phyloP scores from a whole-genome alignment of 2,329 filamentous ascomycete genomes.

The Alternaria ventricosa region DNA sequence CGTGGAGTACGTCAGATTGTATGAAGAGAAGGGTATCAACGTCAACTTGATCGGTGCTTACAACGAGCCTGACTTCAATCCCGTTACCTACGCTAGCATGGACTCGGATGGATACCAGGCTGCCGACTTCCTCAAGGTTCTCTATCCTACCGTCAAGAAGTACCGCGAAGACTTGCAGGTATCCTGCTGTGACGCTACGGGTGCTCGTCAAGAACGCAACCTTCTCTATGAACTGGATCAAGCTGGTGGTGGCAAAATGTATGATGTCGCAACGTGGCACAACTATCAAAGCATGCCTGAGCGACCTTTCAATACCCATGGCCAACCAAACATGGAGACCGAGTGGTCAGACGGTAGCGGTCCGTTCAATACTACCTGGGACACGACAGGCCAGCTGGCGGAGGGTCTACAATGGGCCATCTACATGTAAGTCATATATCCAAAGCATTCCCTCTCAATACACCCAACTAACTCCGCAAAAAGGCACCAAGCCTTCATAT shows the following conservation, averaged over 20 bases:
- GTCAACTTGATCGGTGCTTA: constrained; percentile 51
- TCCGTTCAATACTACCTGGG: constrained; percentile 51
- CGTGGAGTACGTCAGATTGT: constrained; percentile 53
- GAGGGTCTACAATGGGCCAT: constrained; percentile 63
- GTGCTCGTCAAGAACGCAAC: constrained; percentile 19
- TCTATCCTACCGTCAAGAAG: constrained; percentile 48
- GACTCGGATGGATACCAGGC: constrained; percentile 54
- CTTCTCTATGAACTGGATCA: constrained; percentile 35
- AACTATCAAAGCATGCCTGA: constrained; percentile 50
- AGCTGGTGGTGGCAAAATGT: constrained; percentile 43
- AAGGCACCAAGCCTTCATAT: constrained; percentile 12
- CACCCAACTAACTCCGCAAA: constrained; percentile 10
- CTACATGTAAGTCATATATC: constrained; percentile 48
- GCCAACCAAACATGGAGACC: constrained; percentile 57
- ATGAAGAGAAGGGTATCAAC: constrained; percentile 46
- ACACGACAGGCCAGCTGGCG: constrained; percentile 51
- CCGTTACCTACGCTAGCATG: constrained; percentile 54
- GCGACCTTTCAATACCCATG: constrained; percentile 49
- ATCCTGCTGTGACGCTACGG: constrained; percentile 53
- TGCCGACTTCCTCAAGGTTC: constrained; percentile 56
- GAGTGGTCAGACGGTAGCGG: constrained; percentile 56
- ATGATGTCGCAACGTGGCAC: constrained; percentile 49
- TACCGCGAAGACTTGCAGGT: constrained; percentile 43
- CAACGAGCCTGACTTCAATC: constrained; percentile 52
- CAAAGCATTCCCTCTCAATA: constrained; percentile 24